A percentile compares a stretch with the other conserved stretches of the same genome.
These are phyloP conservation scores for Phoma sp. DNA, from an alignment of 2,329 filamentous ascomycete genomes.

Conservation along the genomic window DNA sequence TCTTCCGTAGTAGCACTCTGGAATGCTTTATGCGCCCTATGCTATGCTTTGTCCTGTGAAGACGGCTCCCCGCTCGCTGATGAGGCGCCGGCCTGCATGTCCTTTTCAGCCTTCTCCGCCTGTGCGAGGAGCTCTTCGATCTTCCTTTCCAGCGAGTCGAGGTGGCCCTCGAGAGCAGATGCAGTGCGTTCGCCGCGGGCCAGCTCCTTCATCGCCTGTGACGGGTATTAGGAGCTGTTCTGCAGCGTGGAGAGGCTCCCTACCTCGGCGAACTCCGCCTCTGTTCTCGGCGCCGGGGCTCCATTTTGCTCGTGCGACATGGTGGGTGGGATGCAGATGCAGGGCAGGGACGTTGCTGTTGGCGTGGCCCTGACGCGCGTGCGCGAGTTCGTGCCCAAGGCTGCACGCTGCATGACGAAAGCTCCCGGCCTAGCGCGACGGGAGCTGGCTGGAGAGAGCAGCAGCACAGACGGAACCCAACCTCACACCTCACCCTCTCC, in stretches of 20 bases:
- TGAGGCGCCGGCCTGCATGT: conserved; percentile 21
- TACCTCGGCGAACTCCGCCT: conserved; percentile 47
- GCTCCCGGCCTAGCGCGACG: conserved; percentile 35
- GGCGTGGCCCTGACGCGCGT: conserved; percentile 22
- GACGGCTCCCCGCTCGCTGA: not conserved
- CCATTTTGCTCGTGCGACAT: conserved; percentile 45
- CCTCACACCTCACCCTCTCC: conserved; percentile 31
- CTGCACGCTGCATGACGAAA: conserved; percentile 40
- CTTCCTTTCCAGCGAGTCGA: conserved; percentile 61
- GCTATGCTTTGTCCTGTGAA: conserved; percentile 9
- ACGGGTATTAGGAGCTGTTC: conserved; percentile 18
- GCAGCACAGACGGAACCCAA: conserved; percentile 31
- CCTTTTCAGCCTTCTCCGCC: conserved; percentile 52
- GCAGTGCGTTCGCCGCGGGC: conserved; percentile 63
- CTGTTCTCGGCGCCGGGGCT: conserved; percentile 29
- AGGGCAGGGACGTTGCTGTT: conserved; percentile 15
- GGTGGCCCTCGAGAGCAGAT: conserved; percentile 60
- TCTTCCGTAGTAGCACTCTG: not conserved
- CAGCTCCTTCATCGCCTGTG: conserved; percentile 59
- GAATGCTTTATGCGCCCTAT: conserved; percentile 8
- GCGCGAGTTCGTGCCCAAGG: conserved; percentile 21
- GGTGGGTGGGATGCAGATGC: conserved; percentile 18
- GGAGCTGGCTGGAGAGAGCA: conserved; percentile 26
- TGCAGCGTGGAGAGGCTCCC: not conserved
- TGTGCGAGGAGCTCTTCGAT: conserved; percentile 61